These are phyloP conservation scores for Ogataea wickerhamii DNA, from an alignment of 805 yeast genomes.

Conservation along the genomic window DNA sequence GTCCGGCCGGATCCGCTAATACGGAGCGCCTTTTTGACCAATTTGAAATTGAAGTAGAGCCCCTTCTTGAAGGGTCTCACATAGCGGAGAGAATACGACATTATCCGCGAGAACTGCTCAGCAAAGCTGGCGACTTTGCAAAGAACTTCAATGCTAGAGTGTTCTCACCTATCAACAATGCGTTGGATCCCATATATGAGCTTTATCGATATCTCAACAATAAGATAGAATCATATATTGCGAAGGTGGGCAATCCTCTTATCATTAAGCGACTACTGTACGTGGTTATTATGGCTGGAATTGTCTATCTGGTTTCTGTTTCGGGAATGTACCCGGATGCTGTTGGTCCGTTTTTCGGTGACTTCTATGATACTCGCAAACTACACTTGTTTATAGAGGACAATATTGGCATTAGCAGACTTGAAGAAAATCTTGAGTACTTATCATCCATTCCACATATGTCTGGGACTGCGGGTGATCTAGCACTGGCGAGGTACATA, in stretches of 20 bases:
- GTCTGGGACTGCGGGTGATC: conserved; percentile 86
- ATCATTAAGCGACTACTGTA: conserved; percentile 75
- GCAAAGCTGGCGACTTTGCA: conserved; percentile 41
- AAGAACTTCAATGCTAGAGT: conserved; percentile 34
- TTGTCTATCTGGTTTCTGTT: conserved; percentile 55
- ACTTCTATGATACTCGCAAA: conserved; percentile 57
- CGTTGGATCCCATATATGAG: conserved; percentile 52
- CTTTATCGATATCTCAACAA: conserved; percentile 38
- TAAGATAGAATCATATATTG: conserved; percentile 53
- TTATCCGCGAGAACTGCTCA: conserved; percentile 24
- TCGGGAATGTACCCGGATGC: conserved; percentile 51
- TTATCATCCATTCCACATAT: conserved; percentile 79
- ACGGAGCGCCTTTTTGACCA: conserved; percentile 27
- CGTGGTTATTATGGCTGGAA: conserved; percentile 57
- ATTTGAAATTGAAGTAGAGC: conserved; percentile 44
- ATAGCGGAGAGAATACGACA: conserved; percentile 5
- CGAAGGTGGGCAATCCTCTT: conserved; percentile 79
- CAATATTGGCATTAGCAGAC: conserved; percentile 51
- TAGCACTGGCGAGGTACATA: conserved; percentile 64
- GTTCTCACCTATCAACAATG: conserved; percentile 41
- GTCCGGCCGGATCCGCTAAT: neutral
- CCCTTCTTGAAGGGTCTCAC: neutral
- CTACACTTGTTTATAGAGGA: conserved; percentile 47
- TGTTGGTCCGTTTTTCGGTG: conserved; percentile 43
- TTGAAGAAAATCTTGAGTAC: conserved; percentile 68